Percentiles rank a stretch among this genome's conserved stretches.
Conservation (phyloP, 345 rosid species). For the Eutrema heterophyllum region DNA sequence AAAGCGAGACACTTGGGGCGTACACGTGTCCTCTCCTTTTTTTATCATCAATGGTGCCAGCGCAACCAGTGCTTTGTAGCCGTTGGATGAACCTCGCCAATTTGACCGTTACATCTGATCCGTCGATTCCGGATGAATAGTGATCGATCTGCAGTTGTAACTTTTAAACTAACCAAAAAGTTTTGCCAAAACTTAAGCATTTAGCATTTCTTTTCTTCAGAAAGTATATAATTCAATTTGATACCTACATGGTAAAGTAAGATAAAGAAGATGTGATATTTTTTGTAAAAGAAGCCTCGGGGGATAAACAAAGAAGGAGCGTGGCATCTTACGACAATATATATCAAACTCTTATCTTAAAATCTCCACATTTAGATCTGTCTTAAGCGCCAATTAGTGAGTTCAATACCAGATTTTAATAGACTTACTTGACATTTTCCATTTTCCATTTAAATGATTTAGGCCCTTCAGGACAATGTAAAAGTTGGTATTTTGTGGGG, state of each 20-base stretch:
- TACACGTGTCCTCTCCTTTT: slow-evolving; percentile 6
- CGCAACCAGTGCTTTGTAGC: not conserved
- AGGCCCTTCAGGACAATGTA: not conserved
- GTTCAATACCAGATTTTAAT: not conserved
- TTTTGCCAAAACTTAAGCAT: not conserved
- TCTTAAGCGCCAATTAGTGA: not conserved
- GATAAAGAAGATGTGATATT: not conserved
- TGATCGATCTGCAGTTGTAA: not conserved
- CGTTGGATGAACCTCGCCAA: not conserved
- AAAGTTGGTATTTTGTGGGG: slow-evolving; percentile 1
- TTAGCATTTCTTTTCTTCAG: not conserved
- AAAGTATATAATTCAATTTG: not conserved
- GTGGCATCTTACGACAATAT: slow-evolving; percentile 6
- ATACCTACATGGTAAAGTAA: not conserved
- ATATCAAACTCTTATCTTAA: not conserved
- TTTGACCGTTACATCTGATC: not conserved
- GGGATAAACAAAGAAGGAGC: slow-evolving; percentile 11
- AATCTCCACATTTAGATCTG: not conserved
- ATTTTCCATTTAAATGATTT: not conserved
- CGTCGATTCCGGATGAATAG: not conserved
- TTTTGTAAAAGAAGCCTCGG: slow-evolving; percentile 12
- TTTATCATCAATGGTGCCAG: not conserved
- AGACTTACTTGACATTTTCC: not conserved
- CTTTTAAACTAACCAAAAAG: not conserved
- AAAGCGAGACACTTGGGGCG: not conserved